phyloP scores from a whole-genome alignment of 768 basidiomycete genomes.

The Suillus discolor region DNA sequence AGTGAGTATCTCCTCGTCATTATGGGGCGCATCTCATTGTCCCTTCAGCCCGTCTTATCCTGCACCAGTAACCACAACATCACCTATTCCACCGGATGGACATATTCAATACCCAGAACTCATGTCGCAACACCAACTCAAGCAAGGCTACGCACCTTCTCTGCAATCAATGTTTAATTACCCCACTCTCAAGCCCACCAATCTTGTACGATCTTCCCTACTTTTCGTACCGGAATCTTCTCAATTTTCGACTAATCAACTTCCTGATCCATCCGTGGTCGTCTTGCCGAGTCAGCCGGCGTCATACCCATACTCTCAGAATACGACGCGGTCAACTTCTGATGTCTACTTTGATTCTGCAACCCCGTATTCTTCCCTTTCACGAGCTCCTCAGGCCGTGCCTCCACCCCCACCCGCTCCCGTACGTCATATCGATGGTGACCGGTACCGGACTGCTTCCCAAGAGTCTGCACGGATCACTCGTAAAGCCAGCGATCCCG shows the following conservation, averaged over 20 bases:
- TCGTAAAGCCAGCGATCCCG: conserved; percentile 32
- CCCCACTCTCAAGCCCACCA: conserved; percentile 34
- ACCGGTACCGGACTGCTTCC: conserved; percentile 35
- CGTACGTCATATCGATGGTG: conserved; percentile 24
- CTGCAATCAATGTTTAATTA: conserved; percentile 71
- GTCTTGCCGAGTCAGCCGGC: conserved; percentile 22
- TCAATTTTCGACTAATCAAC: conserved; percentile 21
- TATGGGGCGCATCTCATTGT: conserved; percentile 9
- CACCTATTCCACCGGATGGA: conserved; percentile 53
- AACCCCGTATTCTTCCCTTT: conserved; percentile 26
- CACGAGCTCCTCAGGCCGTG: conserved; percentile 23
- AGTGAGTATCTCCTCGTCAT: conserved; percentile 32
- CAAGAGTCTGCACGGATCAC: conserved; percentile 37
- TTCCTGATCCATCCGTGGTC: conserved; percentile 37
- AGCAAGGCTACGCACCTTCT: conserved; percentile 78
- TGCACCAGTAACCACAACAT: conserved; percentile 69
- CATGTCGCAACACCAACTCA: conserved; percentile 79
- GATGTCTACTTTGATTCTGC: conserved; percentile 1
- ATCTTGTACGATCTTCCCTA: conserved; percentile 43
- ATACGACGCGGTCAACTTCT: conserved; percentile 5
- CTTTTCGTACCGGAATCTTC: conserved; percentile 44
- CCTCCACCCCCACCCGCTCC: conserved; percentile 28
- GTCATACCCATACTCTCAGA: conserved; percentile 19
- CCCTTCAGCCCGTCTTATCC: conserved; percentile 41
- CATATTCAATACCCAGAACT: conserved; percentile 65